Percentiles rank a stretch among this genome's conserved stretches.
These are phyloP conservation scores for Salvia sclarea DNA, from an alignment of 305 asterid genomes.

Conservation along the genomic window DNA sequence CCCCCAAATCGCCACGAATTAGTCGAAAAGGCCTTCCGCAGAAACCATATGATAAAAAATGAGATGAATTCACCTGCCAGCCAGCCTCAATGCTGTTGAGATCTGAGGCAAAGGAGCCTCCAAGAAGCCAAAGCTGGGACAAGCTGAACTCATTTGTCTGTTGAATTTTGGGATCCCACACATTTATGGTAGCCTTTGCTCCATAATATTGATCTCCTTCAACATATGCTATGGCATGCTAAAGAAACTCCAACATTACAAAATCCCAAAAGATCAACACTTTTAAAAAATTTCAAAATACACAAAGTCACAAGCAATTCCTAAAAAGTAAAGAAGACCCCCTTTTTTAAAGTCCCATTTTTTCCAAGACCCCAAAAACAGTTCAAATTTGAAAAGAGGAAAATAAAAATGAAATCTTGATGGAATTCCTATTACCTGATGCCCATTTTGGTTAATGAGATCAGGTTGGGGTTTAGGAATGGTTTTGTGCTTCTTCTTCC, in stretches of 20 bases:
- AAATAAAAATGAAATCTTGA: too few relatives aligned
- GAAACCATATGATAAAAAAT: constrained; percentile 5
- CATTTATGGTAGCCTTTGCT: constrained; percentile 78
- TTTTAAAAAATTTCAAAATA: constrained; percentile 14
- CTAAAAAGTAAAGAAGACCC: too few relatives aligned
- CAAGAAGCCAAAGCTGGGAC: constrained; percentile 68
- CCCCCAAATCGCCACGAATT: constrained; percentile 26
- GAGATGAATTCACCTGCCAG: constrained; percentile 51
- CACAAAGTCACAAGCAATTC: not conserved
- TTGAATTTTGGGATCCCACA: constrained; percentile 71
- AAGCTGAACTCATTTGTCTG: constrained; percentile 72
- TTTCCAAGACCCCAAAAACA: not conserved
- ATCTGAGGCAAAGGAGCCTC: constrained; percentile 64
- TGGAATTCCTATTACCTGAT: constrained; percentile 52
- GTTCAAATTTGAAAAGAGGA: not conserved
- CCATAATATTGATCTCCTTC: constrained; percentile 70
- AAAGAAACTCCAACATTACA: constrained; percentile 51
- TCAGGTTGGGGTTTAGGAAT: constrained; percentile 59
- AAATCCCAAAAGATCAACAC: constrained; percentile 20
- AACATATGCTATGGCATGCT: constrained; percentile 74
- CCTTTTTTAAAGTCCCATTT: constrained; percentile 20
- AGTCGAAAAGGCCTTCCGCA: not conserved
- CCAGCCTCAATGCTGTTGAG: constrained; percentile 76
- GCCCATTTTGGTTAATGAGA: constrained; percentile 63
- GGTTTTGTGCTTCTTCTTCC: constrained; percentile 52